phyloP scores from a whole-genome alignment of 169 alveolate species.

The Sarcocystis neurona region DNA sequence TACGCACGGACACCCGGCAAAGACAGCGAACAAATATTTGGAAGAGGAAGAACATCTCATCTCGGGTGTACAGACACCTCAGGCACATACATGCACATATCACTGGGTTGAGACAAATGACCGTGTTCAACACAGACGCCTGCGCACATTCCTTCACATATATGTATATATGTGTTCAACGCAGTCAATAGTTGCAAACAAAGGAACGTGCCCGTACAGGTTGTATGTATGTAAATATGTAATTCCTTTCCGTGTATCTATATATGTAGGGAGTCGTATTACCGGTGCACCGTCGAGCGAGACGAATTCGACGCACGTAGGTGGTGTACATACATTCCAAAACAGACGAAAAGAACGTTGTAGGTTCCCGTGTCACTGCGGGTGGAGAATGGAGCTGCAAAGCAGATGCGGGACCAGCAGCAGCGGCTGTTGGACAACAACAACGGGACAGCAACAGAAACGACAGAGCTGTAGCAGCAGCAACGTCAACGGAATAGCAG shows the following conservation, averaged over 20 bases:
- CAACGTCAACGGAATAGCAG: not conserved
- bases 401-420: not conserved
- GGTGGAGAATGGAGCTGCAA: not conserved
- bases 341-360: not conserved
- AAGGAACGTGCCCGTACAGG: too few relatives aligned
- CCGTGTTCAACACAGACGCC: too few relatives aligned
- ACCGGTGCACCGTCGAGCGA: not conserved
- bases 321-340: not conserved
- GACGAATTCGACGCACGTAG: not conserved
- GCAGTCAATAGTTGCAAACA: too few relatives aligned
- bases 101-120: too few relatives aligned
- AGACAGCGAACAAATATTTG: not conserved
- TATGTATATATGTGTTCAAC: too few relatives aligned
- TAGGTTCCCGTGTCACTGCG: not conserved
- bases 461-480: not conserved
- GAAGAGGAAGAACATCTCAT: not conserved
- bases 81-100: too few relatives aligned
- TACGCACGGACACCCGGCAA: not conserved
- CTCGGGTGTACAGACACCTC: too few relatives aligned
- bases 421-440: not conserved
- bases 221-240: too few relatives aligned
- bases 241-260: too few relatives aligned
- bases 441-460: not conserved
- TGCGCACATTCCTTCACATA: too few relatives aligned
- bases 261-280: not conserved